phyloP scores from a whole-genome alignment of 2,329 filamentous ascomycete genomes.

The Aschersonia sp. region DNA sequence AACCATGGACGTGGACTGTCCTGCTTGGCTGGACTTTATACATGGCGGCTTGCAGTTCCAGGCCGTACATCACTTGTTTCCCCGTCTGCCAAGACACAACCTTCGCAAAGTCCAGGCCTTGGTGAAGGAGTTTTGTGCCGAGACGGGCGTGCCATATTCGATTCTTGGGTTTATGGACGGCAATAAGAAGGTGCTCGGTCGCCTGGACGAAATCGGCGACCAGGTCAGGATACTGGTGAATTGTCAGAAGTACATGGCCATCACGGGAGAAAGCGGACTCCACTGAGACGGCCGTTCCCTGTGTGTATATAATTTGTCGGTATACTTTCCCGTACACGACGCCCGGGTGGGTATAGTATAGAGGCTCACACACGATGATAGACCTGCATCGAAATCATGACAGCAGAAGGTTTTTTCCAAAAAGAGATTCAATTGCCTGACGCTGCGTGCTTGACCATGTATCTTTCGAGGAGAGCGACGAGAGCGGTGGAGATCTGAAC shows the following conservation, averaged over 20 bases:
- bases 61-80: constrained; percentile 55
- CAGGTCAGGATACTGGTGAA: constrained; percentile 45
- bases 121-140: constrained; percentile 48
- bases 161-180: constrained; percentile 47
- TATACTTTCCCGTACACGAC: neutral
- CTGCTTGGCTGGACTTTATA: constrained; percentile 55
- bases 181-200: constrained; percentile 35
- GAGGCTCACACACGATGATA: neutral
- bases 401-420: too few species aligned
- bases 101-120: constrained; percentile 43
- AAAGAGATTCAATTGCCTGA: too few species aligned
- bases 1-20: constrained; percentile 62
- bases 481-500: too few species aligned
- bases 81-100: constrained; percentile 54
- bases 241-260: constrained; percentile 37
- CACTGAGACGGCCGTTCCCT: constrained; percentile 1
- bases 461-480: too few species aligned
- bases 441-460: too few species aligned
- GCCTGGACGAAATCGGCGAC: constrained; percentile 41
- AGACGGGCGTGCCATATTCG: constrained; percentile 47
- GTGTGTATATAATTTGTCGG: neutral
- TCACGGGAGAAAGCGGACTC: constrained; percentile 28
- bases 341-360: neutral
- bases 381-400: too few species aligned
- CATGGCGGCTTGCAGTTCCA: constrained; percentile 63